Base-by-base conservation (phyloP, 148 eudicot species). In the Cornus suecica region DNA sequence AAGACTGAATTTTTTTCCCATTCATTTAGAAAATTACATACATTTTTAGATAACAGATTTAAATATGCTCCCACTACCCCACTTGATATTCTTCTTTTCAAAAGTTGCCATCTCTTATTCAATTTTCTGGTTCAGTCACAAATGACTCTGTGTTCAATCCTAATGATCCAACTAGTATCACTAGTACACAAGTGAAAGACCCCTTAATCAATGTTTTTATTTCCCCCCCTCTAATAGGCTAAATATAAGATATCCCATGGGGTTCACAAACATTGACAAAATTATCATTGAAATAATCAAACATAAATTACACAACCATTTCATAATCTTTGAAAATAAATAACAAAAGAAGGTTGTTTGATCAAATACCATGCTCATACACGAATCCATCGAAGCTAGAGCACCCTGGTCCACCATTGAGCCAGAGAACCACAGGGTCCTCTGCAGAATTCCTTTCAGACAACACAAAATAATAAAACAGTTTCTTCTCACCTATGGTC, bases 401-500 rank as follows among this genome's bases (percentile, higher is more conserved):
- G 87, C 90, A 87, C 0, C 90, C 90, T 2, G 90, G 90, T 18
- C 90, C 90, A 1, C 90, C 90, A 69, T 87, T 87, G 34, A 87
- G 90, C 90, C 90, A 87, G 18, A 87, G 82, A 67, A 87, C 90
- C 37, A 87, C 80, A 29, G 90, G 90, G 75, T 87, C 90, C 52
- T 65, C 66, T 0, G 88, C 76, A 54, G 88, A 83, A 65, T 78
- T 77, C 25, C 87, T 72, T 69, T 87, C 88, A 18, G 90, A 87
- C 18, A 78, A 74, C 20, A 87, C 90, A 70, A 85, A 85, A 56
- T 87, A 87, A 65, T 95, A 95, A 79, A 72, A 95, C 80, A 95
- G 62, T 61, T 91, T 93, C 94, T 81, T 86, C 77, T 87, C 90
- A 91, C 86, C 93, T 61, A 95, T 51, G 27, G 92, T 86, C 83